phyloP scores from a whole-genome alignment of 495 filamentous ascomycete genomes.

The Aspergillus ostianus region DNA sequence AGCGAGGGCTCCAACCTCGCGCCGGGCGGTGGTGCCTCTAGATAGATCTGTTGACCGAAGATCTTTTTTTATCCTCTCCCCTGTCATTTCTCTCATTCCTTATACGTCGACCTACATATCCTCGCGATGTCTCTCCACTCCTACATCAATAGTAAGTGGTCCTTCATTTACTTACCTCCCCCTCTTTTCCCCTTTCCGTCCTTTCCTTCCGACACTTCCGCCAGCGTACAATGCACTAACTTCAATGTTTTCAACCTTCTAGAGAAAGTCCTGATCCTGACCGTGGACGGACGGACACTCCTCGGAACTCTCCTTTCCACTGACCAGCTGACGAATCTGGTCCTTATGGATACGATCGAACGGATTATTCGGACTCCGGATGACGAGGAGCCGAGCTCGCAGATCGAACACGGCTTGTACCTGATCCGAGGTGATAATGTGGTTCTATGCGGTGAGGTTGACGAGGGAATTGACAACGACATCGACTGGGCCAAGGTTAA shows the following conservation, averaged over 20 bases:
- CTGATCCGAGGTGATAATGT: slow-evolving; percentile 94
- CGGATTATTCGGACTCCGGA: slow-evolving; percentile 83
- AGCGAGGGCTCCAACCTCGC: background rate
- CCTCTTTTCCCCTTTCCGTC: background rate
- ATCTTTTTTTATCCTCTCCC: slow-evolving; percentile 3
- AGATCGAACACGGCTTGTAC: slow-evolving; percentile 85
- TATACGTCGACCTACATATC: background rate
- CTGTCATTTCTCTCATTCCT: slow-evolving; percentile 2
- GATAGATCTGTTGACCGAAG: background rate
- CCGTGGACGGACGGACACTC: slow-evolving; percentile 86
- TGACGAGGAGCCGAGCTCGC: slow-evolving; percentile 74
- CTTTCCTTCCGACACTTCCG: background rate
- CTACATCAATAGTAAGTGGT: slow-evolving; percentile 62
- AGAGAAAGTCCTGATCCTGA: slow-evolving; percentile 93
- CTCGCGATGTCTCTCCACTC: slow-evolving; percentile 61
- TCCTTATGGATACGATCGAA: slow-evolving; percentile 80
- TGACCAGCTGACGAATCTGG: slow-evolving; percentile 91
- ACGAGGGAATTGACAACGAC: slow-evolving; percentile 79
- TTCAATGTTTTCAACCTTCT: slow-evolving; percentile 17
- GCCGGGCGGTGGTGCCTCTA: background rate
- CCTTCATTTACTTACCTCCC: background rate
- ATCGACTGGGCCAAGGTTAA: slow-evolving; percentile 92
- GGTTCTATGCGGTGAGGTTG: slow-evolving; percentile 82
- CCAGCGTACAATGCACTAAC: slow-evolving; percentile 19
- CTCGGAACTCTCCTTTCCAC: slow-evolving; percentile 80